Percentiles rank a stretch among this genome's conserved stretches.
Conservation (phyloP, 2,329 filamentous ascomycete genomes). For the Ambrosiella xylebori region DNA sequence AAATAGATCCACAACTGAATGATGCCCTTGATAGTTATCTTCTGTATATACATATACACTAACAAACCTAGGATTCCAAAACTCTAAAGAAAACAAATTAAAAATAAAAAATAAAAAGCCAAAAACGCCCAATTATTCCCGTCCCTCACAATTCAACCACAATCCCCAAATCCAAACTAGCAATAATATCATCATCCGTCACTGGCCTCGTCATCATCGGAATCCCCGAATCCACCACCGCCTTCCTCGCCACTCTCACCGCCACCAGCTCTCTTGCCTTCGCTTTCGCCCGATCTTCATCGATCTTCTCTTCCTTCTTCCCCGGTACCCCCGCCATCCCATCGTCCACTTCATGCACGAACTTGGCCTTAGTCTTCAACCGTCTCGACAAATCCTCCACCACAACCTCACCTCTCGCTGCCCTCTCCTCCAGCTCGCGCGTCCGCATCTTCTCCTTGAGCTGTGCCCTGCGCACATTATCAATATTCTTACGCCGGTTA, state of each 20-base stretch:
- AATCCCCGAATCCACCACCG: conserved; percentile 23
- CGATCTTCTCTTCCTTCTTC: neutral
- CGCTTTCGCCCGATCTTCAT: conserved; percentile 22
- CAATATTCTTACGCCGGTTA: conserved; percentile 71
- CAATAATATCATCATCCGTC: conserved; percentile 87
- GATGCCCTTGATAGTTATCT: neutral
- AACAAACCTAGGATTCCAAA: neutral
- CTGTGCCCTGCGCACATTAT: conserved; percentile 80
- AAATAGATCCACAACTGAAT: too few relatives aligned
- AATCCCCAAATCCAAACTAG: conserved; percentile 72
- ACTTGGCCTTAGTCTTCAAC: conserved; percentile 49
- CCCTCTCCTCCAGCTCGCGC: conserved; percentile 41
- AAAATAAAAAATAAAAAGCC: neutral
- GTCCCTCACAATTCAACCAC: conserved; percentile 46
- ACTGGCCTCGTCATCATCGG: conserved; percentile 60
- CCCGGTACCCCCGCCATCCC: neutral
- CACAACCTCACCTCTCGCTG: conserved; percentile 45
- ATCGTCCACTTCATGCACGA: conserved; percentile 41
- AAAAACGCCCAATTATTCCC: neutral
- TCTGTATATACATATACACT: neutral
- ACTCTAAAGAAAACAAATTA: neutral
- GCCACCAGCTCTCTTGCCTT: conserved; percentile 18
- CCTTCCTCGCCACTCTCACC: neutral
- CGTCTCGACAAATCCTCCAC: conserved; percentile 43
- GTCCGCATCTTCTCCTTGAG: conserved; percentile 56